Conservation (phyloP, 2,329 filamentous ascomycete species). For the Colletotrichum incanum region DNA sequence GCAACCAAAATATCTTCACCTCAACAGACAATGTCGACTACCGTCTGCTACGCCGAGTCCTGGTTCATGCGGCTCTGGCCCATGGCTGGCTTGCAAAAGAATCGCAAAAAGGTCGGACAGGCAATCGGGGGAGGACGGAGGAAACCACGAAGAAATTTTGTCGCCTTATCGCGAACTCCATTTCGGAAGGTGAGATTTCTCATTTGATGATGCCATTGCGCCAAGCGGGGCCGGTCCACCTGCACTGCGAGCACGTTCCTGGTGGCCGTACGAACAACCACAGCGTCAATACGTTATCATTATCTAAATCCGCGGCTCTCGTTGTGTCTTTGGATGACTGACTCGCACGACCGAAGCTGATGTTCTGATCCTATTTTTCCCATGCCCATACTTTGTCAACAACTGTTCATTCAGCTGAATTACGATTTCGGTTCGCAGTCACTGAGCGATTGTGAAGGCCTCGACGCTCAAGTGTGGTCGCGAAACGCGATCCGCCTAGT, state of each 20-base stretch:
- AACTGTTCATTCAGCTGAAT: neutral
- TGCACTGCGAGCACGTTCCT: constrained; percentile 14
- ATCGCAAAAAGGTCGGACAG: constrained; percentile 1
- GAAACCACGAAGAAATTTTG: constrained; percentile 25
- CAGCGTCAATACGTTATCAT: neutral
- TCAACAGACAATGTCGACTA: constrained; percentile 13
- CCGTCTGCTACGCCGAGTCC: constrained; percentile 3
- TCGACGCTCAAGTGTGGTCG: neutral
- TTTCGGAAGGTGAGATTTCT: constrained; percentile 40
- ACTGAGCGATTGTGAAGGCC: neutral
- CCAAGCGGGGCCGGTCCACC: constrained; percentile 38
- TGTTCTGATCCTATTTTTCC: neutral
- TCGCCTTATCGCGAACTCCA: constrained; percentile 37
- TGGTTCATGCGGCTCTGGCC: neutral
- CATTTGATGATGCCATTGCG: constrained; percentile 41
- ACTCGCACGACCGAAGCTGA: neutral
- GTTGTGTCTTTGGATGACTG: neutral
- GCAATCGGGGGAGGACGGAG: neutral
- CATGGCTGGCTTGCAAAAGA: constrained; percentile 2
- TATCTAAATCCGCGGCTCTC: neutral
- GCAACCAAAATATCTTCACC: neutral
- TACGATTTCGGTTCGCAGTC: no score
- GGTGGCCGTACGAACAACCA: neutral
- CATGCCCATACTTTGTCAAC: neutral
- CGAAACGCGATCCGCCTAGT: neutral